Base-by-base conservation (phyloP, 441 rosid genomes). In the Euphorbia corollata region DNA sequence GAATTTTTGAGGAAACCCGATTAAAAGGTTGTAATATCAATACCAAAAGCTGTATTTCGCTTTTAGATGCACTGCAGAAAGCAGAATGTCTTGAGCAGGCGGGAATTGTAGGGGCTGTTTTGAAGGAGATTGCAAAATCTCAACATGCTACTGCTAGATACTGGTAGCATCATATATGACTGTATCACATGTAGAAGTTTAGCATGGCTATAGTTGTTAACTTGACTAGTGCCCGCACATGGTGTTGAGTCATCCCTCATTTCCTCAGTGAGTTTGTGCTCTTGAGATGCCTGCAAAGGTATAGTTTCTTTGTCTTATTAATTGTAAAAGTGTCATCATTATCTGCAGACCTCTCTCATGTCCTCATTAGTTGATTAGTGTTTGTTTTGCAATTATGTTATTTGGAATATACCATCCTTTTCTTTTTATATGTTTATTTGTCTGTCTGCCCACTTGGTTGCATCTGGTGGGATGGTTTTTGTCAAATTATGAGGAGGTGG, bases 51-150 rank as follows among this genome's bases (percentile, higher is more conserved):
- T 94, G 99, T 72, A 80, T 94, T 72, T 79, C 83, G 68, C 96
- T 94, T 65, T 78, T 89, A 73, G 96, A 91, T 80, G 86, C 96
- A n/a, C 74, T 91, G 73, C 96, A 87, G 59, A 89, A 85, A 78
- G 93, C 85, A 50, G 97, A 86, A 69, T 83, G 85, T 71, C 86
- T 89, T 56, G 99, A 93, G 84, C 91, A 91, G 75, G 97, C 99
- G 73, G 90, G 88, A 51, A 86, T 94, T 22, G 97, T 91, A 1
- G 96, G 99, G 63, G 92, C 87, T 64, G 96, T 94, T 70, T 78
- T 94, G 79, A 89, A 84, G 71, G 97, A 91, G 82, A 83, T 82
- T 27, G 94, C 96, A 16, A 89, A 89, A 74, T 86, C 99, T 65
- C 85, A 87, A 59, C 99, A 87, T 82, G 92, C 96, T 75, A 83